Percentiles rank a stretch among this genome's conserved stretches.
phyloP scores from a whole-genome alignment of 306 rosid genomes.

The Sophora flavescens region DNA sequence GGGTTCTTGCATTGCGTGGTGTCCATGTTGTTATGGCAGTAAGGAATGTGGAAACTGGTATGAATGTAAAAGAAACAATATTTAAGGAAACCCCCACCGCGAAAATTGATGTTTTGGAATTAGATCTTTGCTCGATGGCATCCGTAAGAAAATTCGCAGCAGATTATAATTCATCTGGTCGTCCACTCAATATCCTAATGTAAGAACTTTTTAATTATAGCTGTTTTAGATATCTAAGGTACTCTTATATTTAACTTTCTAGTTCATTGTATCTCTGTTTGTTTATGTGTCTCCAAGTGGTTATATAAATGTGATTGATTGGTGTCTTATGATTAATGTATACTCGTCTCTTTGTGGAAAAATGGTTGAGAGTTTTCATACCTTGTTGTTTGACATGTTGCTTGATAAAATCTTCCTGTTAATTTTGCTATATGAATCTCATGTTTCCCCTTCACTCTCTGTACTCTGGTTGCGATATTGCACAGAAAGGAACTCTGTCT shows the following conservation, averaged over 20 bases:
- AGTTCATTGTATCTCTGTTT: not conserved
- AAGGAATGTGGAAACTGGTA: constrained; percentile 67
- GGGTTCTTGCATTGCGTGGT: constrained; percentile 75
- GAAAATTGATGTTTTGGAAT: constrained; percentile 68
- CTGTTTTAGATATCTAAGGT: not conserved
- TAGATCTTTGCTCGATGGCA: constrained; percentile 79
- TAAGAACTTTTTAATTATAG: constrained; percentile 45
- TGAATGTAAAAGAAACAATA: constrained; percentile 56
- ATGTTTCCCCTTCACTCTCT: not conserved
- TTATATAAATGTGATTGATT: constrained; percentile 13
- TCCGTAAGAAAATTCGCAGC: constrained; percentile 78
- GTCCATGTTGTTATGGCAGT: constrained; percentile 90
- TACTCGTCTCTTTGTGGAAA: constrained; percentile 15
- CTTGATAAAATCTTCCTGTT: not conserved
- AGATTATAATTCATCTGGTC: constrained; percentile 68
- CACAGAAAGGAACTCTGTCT: not conserved
- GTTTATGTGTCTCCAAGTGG: constrained; percentile 20
- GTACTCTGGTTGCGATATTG: not conserved
- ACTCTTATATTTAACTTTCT: not conserved
- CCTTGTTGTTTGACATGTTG: constrained; percentile 11
- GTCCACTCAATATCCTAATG: constrained; percentile 74
- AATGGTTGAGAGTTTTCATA: not conserved
- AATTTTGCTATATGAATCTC: not conserved
- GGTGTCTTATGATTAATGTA: constrained; percentile 18
- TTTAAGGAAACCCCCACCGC: constrained; percentile 66